Evolutionary conservation across 352 stramenopile genomes (phyloP), one percentile per base, ranked within the genome.

Genomic region (Pythium periplocum): DNA sequence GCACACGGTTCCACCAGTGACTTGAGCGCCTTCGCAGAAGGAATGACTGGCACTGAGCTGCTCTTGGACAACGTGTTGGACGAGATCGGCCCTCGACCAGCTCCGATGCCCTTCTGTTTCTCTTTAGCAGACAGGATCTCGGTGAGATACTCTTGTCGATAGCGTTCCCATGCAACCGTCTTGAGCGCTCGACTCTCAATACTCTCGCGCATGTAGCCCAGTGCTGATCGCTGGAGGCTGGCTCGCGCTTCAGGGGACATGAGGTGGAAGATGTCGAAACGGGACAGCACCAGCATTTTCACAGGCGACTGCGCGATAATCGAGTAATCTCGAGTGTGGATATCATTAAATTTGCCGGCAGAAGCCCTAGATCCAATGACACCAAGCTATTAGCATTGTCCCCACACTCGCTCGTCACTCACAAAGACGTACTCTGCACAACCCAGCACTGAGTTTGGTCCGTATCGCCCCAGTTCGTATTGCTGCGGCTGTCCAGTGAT

Each of bases 211-310:
- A 79, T 70, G 35, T 72, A 82, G 10, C 75, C 73, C 6, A 68
- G 64, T 4, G 78, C 78, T 0, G 78, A 88, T 6, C 72, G 75
- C 59, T 89, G 82, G 1, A 92, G 67, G 52, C 79, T 90, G 34
- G 67, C 75, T 0, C 79, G 77, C 34, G 82, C 80, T 48, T 83
- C 73, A 2, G 78, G 49, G 5, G 79, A 85, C 73, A 89, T 87
- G 11, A 93, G 62, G 51, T 93, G 83, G 51, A 93, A 93, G 7
- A 90, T 89, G 41, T 93, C 78, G 50, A 90, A 93, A 31, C 83
- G 72, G 30, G 83, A 93, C n/a, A 93, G 64, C 26, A 93, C 71
- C 10, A 93, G 77, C 38, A 90, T 59, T 41, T 87, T 87, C 47
- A 93, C 82, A 0, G 80, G 83, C 0, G 77, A 89, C 52, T 87